Percentiles rank a stretch among this genome's conserved stretches.
These are phyloP conservation scores for Puccinia triticina DNA, from an alignment of 1,284 basidiomycete species.

Conservation along the genomic window DNA sequence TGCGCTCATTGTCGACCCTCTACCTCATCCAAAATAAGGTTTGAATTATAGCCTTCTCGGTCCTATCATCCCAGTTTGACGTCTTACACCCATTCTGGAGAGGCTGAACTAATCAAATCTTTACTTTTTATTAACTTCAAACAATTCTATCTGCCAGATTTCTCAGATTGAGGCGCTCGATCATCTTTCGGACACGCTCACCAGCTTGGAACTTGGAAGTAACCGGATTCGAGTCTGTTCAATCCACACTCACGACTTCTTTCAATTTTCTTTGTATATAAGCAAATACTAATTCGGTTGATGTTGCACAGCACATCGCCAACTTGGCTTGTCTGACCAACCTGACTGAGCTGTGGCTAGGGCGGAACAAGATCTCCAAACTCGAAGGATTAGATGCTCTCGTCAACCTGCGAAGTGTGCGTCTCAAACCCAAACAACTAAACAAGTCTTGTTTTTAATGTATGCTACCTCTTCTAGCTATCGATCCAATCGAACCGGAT, in stretches of 20 bases:
- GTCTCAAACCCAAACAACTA: neutral
- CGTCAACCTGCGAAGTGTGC: constrained; percentile 31
- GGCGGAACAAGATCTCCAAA: constrained; percentile 60
- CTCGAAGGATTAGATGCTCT: constrained; percentile 53
- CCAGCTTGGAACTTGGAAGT: constrained; percentile 59
- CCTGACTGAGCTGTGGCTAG: constrained; percentile 60
- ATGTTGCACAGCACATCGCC: constrained; percentile 54
- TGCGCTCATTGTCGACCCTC: constrained; percentile 28
- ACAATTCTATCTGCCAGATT: constrained; percentile 59
- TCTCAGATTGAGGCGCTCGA: constrained; percentile 56
- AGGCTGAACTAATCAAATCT: neutral
- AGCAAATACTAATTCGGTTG: neutral
- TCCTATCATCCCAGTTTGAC: constrained; percentile 52
- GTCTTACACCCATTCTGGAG: neutral
- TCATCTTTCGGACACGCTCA: constrained; percentile 55
- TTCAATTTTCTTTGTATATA: neutral
- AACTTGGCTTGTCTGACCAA: constrained; percentile 57
- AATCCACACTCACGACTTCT: neutral
- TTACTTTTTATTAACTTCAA: constrained; percentile 56
- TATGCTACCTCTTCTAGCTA: constrained; percentile 54
- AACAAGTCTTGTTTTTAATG: neutral
- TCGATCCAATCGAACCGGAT: constrained; percentile 61
- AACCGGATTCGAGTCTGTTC: constrained; percentile 56
- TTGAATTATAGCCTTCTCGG: neutral
- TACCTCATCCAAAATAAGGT: constrained; percentile 50